Evolutionary conservation across 805 yeast species (phyloP), one percentile per base, ranked within the genome.

Genomic region (Ogataea nonfermentans): DNA sequence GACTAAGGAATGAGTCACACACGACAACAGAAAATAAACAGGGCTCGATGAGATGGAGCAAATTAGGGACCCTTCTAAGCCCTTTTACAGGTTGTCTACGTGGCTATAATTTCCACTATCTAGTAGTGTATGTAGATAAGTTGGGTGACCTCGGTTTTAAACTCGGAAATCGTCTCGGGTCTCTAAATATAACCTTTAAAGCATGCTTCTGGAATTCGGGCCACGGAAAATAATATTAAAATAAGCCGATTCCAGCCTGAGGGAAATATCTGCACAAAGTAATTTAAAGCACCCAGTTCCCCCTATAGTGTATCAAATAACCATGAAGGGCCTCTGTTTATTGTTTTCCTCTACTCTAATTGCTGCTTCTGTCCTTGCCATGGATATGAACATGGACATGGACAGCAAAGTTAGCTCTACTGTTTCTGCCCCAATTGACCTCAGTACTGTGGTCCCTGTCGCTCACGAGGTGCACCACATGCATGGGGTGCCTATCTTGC

Each of bases 401-500:
- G 35, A 33, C 30, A 19, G 24, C 24, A 27, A 32, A 19, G 25
- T 8, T 13, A 26, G 24, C 31, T 11, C 36, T 16, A 29, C 31
- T 15, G 11, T 29, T 19, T 6, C 40, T 11, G 10, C 31, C 12
- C 11, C 43, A 4, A 7, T 27, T 7, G 7, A 32, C 29, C 16
- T 34, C 19, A 24, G 43, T 24, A 29, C 47, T 11, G 32, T 49
- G 30, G 40, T 53, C 23, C 78, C 81, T 1, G 60, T 66, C n/a
- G 63, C 81, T 0, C 78, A 76, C 54, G 75, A 69, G 38, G 53
- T 48, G 4, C 56, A 49, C 23, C 71, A 78, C 54, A 57, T 62
- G 34, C 95, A 87, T 55, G 95, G 95, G 0, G 54, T 76, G 48
- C 90, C 95, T 1, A 85, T 90, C 29, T 67, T 89, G 32, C 66